Evolutionary conservation across 139 green algal species (phyloP).

Genomic region (Monoraphidium neglectum): DNA sequence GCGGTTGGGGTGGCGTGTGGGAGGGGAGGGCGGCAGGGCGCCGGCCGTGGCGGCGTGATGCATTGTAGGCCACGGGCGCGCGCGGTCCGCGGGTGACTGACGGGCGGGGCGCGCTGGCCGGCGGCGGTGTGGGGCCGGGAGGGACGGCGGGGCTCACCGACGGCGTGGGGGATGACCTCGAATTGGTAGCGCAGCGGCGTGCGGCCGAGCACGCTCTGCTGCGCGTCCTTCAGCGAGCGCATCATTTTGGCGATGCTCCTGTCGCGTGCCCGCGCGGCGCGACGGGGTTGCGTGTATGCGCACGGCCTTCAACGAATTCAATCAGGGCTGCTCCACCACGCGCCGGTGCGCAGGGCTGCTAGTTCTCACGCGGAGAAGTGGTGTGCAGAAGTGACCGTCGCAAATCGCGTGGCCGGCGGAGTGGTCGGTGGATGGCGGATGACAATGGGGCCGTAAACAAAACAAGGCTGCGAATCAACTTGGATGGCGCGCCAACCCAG

Average conservation of each 20-base stretch:
- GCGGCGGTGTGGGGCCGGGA: too few species aligned
- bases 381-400: neutral
- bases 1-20: too few species aligned
- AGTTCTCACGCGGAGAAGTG: neutral
- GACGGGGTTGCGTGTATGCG: neutral
- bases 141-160: too few species aligned
- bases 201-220: neutral
- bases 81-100: too few species aligned
- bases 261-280: neutral
- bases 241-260: neutral
- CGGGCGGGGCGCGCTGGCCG: too few species aligned
- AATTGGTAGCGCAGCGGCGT: slow-evolving; percentile 13
- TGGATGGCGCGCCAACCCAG: too few species aligned
- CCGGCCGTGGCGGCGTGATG: too few species aligned
- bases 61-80: too few species aligned
- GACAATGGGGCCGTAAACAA: too few species aligned
- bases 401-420: neutral
- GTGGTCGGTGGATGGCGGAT: too few species aligned
- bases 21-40: too few species aligned
- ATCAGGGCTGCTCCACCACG: neutral
- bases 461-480: too few species aligned
- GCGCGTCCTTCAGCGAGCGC: neutral
- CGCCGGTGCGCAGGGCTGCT: neutral
- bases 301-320: neutral
- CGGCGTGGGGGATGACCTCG: slow-evolving; percentile 18